Evolutionary conservation across 768 basidiomycete genomes (phyloP).

Genomic region (Cytidiella melzeri): DNA sequence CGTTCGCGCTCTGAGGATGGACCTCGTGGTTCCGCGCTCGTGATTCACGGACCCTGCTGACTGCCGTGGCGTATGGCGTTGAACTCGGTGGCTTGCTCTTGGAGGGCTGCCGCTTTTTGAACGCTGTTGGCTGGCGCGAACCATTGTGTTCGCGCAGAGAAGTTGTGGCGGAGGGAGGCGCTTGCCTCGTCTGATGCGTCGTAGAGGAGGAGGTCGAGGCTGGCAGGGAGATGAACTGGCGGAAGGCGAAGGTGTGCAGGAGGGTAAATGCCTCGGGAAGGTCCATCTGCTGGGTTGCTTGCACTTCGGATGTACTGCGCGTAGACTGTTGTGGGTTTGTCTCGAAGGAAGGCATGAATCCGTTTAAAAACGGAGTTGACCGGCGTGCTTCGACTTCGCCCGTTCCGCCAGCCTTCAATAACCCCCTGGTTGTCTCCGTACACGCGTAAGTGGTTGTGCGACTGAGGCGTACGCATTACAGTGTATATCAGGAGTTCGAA

Average conservation of each 20-base stretch:
- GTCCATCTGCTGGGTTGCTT: constrained; percentile 16
- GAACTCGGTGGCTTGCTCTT: too few relatives aligned
- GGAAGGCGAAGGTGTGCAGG: constrained; percentile 11
- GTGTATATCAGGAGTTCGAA: constrained; percentile 33
- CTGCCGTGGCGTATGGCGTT: background rate
- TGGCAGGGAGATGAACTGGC: constrained; percentile 8
- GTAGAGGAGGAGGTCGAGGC: too few relatives aligned
- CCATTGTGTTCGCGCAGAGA: too few relatives aligned
- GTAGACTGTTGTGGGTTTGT: constrained; percentile 2
- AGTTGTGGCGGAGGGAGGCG: too few relatives aligned
- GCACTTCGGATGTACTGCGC: constrained; percentile 14
- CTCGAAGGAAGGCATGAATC: constrained; percentile 12
- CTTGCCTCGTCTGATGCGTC: constrained; percentile 18
- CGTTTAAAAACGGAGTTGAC: constrained; percentile 27
- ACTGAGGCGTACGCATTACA: background rate
- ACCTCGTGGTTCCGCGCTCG: too few relatives aligned
- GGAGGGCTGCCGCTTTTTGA: too few relatives aligned
- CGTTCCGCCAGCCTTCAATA: constrained; percentile 31
- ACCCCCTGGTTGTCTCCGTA: constrained; percentile 28
- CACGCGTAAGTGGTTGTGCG: constrained; percentile 25
- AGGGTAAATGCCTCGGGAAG: constrained; percentile 15
- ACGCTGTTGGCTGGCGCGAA: too few relatives aligned
- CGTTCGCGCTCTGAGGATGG: too few relatives aligned
- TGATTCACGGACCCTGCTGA: too few relatives aligned
- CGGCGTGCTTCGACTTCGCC: constrained; percentile 20